Evolutionary conservation across 2,329 filamentous ascomycete genomes (phyloP), one percentile per base, ranked within the genome.

Genomic region (Penicillium sp.): DNA sequence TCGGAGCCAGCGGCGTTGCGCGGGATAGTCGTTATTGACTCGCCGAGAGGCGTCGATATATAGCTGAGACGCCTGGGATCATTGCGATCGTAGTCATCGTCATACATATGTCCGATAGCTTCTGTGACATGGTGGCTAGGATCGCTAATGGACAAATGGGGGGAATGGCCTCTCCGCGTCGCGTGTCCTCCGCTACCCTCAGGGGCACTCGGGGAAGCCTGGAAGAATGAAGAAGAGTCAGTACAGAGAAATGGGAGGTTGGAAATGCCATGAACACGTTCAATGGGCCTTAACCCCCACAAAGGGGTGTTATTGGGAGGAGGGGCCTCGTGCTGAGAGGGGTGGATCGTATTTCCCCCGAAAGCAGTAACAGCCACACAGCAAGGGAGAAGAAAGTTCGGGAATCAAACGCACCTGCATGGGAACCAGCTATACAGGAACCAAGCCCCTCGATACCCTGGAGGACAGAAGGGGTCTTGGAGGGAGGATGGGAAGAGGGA

Each of bases 101-200:
- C 89, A 74, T 96, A 96, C 74, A 95, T 83, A 65, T 91, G 91
- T 47, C 90, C 90, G 73, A 96, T 95, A 54, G 90, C 88, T 73
- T 96, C 92, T 51, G 91, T 96, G 70, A 96, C 90, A 82, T 96
- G 92, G 75, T 96, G 90, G 75, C 83, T 90, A 56, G 92, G 88
- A 74, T 96, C 91, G 72, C 89, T 94, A 71, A 95, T 86, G 63
- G 83, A 85, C 56, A 86, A 76, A 62, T 85, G 81, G 57, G 83
- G 78, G 61, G 75, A 75, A 74, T 86, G 84, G 61, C 81, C 81
- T 65, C 80, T 77, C 57, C 80, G 76, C 63, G 75, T 72, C 62
- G 79, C 73, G 72, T 80, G 80, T 66, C 70, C 70, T 66, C 70
- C 72, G 62, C 69, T 69, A 63, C 70, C 67, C 61, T 73, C 73